Conservation (phyloP, 352 stramenopile species). For the Phytophthora citricola region DNA sequence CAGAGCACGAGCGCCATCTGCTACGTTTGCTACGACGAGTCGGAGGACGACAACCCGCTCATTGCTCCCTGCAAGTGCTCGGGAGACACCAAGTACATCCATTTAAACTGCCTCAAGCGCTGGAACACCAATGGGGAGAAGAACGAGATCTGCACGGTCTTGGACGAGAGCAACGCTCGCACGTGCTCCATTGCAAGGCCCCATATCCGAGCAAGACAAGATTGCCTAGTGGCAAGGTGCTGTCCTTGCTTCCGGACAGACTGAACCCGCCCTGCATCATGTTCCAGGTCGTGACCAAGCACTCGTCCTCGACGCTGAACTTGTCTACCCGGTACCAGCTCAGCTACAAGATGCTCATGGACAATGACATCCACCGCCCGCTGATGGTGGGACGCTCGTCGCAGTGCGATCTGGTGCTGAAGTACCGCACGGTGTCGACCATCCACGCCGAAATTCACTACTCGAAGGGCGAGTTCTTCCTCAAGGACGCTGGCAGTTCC, state of each 20-base stretch:
- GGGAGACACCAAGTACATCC: constrained; percentile 96
- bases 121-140: constrained; percentile 94
- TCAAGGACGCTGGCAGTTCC: constrained; percentile 94
- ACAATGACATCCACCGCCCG: constrained; percentile 90
- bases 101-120: constrained; percentile 95
- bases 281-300: constrained; percentile 90
- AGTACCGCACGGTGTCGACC: constrained; percentile 95
- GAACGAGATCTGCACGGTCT: constrained; percentile 89
- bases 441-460: constrained; percentile 95
- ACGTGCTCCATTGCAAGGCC: constrained; percentile 90
- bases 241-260: constrained; percentile 79
- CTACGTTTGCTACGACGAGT: constrained; percentile 90
- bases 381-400: constrained; percentile 94
- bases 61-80: constrained; percentile 96
- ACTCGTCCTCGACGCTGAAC: constrained; percentile 86
- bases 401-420: constrained; percentile 94
- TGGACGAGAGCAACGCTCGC: constrained; percentile 85
- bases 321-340: constrained; percentile 87
- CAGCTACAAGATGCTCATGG: constrained; percentile 93
- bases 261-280: constrained; percentile 85
- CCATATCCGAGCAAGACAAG: constrained; percentile 86
- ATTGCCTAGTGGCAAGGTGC: constrained; percentile 70
- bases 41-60: constrained; percentile 90
- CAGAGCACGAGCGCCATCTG: constrained; percentile 86
- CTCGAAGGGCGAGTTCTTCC: constrained; percentile 94